Evolutionary conservation across 2,329 filamentous ascomycete species (phyloP).

Genomic region (Dichotomopilus funicola): DNA sequence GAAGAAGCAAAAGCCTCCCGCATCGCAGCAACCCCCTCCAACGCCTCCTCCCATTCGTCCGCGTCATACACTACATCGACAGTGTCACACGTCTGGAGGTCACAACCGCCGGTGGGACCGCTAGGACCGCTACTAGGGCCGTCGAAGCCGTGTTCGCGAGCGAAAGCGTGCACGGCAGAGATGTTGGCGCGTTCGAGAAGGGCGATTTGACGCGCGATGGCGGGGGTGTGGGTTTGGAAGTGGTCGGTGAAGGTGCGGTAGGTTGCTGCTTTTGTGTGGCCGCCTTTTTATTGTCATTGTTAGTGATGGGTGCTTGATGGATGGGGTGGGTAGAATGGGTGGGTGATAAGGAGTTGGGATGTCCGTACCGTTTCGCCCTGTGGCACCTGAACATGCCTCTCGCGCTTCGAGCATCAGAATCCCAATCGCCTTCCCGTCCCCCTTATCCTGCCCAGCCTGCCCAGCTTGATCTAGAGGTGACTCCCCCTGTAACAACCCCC

Average conservation of each 20-base stretch:
- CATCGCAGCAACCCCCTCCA: constrained; percentile 39
- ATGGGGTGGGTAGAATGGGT: too few relatives aligned
- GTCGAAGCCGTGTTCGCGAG: constrained; percentile 29
- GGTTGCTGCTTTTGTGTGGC: constrained; percentile 39
- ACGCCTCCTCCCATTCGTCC: constrained; percentile 34
- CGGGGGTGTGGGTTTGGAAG: constrained; percentile 37
- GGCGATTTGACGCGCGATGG: constrained; percentile 44
- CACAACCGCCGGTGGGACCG: constrained; percentile 36
- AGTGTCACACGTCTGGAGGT: constrained; percentile 45
- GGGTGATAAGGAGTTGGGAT: too few relatives aligned
- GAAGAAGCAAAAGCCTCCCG: constrained; percentile 33
- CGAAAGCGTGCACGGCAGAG: constrained; percentile 48
- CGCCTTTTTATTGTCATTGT: constrained; percentile 27
- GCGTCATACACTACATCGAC: constrained; percentile 53
- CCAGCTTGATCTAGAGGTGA: too few relatives aligned
- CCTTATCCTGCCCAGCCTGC: too few relatives aligned
- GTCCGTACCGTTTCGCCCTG: constrained; percentile 50
- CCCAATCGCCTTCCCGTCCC: background rate
- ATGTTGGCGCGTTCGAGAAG: constrained; percentile 49
- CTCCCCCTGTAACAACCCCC: constrained; percentile 37
- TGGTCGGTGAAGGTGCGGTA: constrained; percentile 46
- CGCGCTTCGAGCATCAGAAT: constrained; percentile 59
- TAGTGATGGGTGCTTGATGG: too few relatives aligned
- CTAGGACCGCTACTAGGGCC: too few relatives aligned
- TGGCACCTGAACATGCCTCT: constrained; percentile 60